These are phyloP conservation scores for Pseudomassariella vexata DNA, from an alignment of 2,329 filamentous ascomycete genomes.

Conservation along the genomic window DNA sequence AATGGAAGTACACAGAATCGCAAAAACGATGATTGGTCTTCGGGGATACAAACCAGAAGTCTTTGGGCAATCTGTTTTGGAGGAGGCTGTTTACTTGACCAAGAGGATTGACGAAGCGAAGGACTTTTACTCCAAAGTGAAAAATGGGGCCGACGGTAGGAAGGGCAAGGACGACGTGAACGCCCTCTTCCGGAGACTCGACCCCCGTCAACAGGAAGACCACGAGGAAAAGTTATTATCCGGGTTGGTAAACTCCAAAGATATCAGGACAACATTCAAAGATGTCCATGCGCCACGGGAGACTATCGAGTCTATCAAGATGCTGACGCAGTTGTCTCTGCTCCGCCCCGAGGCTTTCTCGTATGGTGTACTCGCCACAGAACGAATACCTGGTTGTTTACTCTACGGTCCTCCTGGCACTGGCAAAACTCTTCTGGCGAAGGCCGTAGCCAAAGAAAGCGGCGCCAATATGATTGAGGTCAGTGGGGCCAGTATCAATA, in stretches of 20 bases:
- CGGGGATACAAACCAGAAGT: constrained; percentile 7
- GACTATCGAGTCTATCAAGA: constrained; percentile 82
- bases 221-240: constrained; percentile 79
- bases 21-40: constrained; percentile 20
- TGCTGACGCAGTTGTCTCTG: constrained; percentile 81
- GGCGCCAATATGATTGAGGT: constrained; percentile 77
- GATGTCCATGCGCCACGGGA: constrained; percentile 79
- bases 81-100: constrained; percentile 11
- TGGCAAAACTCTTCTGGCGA: constrained; percentile 65
- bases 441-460: constrained; percentile 63
- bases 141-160: constrained; percentile 27
- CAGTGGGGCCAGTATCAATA: constrained; percentile 84
- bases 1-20: constrained; percentile 20
- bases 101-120: constrained; percentile 16
- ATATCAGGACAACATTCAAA: constrained; percentile 79
- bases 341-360: constrained; percentile 89
- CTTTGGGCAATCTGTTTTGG: constrained; percentile 11
- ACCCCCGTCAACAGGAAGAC: constrained; percentile 50
- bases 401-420: constrained; percentile 85
- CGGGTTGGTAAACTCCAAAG: constrained; percentile 75
- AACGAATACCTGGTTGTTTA: constrained; percentile 84
- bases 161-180: constrained; percentile 10
- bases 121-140: constrained; percentile 30
- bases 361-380: constrained; percentile 86
- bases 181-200: constrained; percentile 24